Evolutionary conservation across 352 stramenopile species (phyloP).

Genomic region (Globisporangium apiculatum): DNA sequence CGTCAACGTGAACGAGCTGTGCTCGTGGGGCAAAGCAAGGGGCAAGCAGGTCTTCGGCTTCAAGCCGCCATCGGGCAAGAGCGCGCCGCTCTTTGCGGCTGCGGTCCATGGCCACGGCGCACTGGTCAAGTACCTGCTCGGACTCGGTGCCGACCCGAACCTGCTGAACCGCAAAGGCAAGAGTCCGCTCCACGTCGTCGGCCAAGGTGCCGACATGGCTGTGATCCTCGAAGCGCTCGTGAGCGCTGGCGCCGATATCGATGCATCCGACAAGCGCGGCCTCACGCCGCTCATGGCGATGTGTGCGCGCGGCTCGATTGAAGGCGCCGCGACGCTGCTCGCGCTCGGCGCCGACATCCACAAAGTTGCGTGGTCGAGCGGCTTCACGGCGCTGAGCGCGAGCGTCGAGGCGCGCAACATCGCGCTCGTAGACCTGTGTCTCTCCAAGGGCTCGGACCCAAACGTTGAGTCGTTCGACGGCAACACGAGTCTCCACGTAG

Average conservation of each 20-base stretch:
- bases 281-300: conserved; percentile 80
- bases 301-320: conserved; percentile 45
- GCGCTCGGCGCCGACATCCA: conserved; percentile 61
- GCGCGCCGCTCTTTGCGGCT: conserved; percentile 57
- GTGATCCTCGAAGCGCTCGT: conserved; percentile 61
- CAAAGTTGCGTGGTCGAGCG: conserved; percentile 65
- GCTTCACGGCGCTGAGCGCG: conserved; percentile 64
- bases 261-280: conserved; percentile 54
- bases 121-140: conserved; percentile 66
- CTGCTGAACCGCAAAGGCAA: conserved; percentile 50
- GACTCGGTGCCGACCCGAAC: conserved; percentile 40
- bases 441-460: conserved; percentile 61
- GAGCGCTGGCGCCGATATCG: conserved; percentile 42
- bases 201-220: conserved; percentile 42
- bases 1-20: conserved; percentile 56
- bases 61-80: conserved; percentile 42
- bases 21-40: conserved; percentile 60
- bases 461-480: conserved; percentile 54
- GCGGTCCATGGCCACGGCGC: conserved; percentile 41
- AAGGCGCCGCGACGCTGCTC: conserved; percentile 64
- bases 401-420: conserved; percentile 28
- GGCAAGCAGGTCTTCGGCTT: conserved; percentile 73
- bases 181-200: conserved; percentile 62
- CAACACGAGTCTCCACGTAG: conserved; percentile 69
- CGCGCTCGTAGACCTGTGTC: conserved; percentile 57